Evolutionary conservation across 805 yeast genomes (phyloP).

Genomic region (Cyberlindnera japonica): DNA sequence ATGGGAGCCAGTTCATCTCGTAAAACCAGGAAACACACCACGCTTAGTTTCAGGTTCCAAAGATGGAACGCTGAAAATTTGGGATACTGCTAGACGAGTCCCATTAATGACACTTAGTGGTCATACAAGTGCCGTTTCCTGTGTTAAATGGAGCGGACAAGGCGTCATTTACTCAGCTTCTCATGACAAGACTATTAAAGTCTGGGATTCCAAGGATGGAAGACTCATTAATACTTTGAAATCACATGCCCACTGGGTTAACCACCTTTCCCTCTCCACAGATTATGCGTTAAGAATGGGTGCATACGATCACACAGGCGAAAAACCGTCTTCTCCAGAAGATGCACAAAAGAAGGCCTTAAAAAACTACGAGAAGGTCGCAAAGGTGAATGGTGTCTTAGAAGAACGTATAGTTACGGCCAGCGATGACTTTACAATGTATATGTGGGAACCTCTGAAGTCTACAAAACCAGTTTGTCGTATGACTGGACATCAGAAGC

Average conservation of each 20-base stretch:
- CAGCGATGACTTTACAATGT: constrained; percentile 97
- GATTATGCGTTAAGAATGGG: constrained; percentile 87
- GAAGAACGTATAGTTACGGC: constrained; percentile 95
- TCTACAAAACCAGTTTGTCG: constrained; percentile 80
- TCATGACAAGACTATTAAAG: constrained; percentile 90
- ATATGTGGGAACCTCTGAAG: constrained; percentile 88
- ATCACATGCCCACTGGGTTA: constrained; percentile 97
- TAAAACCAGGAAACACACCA: constrained; percentile 59
- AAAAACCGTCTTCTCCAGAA: constrained; percentile 38
- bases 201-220: constrained; percentile 84
- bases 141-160: constrained; percentile 96
- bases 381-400: constrained; percentile 48
- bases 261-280: constrained; percentile 87
- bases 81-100: constrained; percentile 77
- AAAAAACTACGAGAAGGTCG: constrained; percentile 52
- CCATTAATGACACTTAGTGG: constrained; percentile 76
- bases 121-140: constrained; percentile 83
- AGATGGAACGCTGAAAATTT: constrained; percentile 82
- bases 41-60: constrained; percentile 84
- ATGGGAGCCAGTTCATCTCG: constrained; percentile 93
- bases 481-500: constrained; percentile 96
- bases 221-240: constrained; percentile 72
- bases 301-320: constrained; percentile 74
- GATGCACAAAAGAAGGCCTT: constrained; percentile 47
- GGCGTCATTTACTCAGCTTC: constrained; percentile 84